Evolutionary conservation across 2,329 filamentous ascomycete genomes (phyloP).

Genomic region (Exophiala alcalophila): DNA sequence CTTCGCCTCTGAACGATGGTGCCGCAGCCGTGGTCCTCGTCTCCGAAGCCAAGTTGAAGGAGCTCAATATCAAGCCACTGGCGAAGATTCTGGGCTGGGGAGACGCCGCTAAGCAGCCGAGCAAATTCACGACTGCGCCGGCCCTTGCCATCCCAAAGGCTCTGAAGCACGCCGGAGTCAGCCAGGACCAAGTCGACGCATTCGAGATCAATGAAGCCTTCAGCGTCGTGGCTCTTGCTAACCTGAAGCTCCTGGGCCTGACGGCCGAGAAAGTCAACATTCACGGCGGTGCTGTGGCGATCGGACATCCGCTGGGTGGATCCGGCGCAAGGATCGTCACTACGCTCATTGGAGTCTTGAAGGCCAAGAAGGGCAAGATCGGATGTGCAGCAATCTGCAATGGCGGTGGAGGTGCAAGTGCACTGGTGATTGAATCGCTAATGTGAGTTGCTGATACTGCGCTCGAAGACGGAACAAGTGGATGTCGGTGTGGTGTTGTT

Average conservation of each 20-base stretch:
- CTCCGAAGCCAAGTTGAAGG: slow-evolving; percentile 89
- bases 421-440: slow-evolving; percentile 76
- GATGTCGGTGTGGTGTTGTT: too few species aligned
- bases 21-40: slow-evolving; percentile 89
- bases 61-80: slow-evolving; percentile 84
- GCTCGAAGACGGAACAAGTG: too few species aligned
- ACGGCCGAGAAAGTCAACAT: slow-evolving; percentile 87
- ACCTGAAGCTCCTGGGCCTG: slow-evolving; percentile 85
- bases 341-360: slow-evolving; percentile 83
- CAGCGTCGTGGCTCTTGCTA: slow-evolving; percentile 91
- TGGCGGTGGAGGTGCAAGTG: slow-evolving; percentile 91
- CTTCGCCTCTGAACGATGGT: slow-evolving; percentile 92
- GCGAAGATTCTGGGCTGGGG: slow-evolving; percentile 98
- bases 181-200: slow-evolving; percentile 74
- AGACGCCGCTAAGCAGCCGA: slow-evolving; percentile 85
- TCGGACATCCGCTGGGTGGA: slow-evolving; percentile 91
- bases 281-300: slow-evolving; percentile 89
- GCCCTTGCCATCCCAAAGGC: slow-evolving; percentile 95
- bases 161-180: slow-evolving; percentile 85
- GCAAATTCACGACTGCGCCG: slow-evolving; percentile 93
- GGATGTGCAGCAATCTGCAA: slow-evolving; percentile 96
- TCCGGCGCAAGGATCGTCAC: slow-evolving; percentile 92
- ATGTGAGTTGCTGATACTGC: slow-evolving; percentile 38
- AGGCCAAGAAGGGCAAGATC: slow-evolving; percentile 88
- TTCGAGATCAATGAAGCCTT: slow-evolving; percentile 99